Evolutionary conservation across 2,329 filamentous ascomycete genomes (phyloP), one percentile per base, ranked within the genome.

Genomic region (Colletotrichum sp.): DNA sequence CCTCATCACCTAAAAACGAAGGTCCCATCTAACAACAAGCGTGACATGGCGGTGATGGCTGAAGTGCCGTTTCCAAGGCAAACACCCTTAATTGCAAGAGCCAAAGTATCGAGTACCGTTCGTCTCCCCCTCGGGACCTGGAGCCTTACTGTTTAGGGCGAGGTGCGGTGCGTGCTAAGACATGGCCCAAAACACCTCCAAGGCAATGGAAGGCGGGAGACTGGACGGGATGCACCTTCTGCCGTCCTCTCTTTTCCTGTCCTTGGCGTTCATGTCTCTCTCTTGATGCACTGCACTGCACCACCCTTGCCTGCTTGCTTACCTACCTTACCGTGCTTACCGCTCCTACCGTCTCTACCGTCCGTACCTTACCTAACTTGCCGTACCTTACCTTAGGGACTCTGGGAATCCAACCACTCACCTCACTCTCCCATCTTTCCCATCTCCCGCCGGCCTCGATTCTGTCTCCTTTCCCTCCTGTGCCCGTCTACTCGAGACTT

Each of bases 151-250:
- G 62, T 22, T 75, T 73, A 36, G 32, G 70, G 70, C 32, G 32
- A 75, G 62, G 43, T 73, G 70, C 39, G 56, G 69, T 66, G 72
- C 15, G 62, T 66, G 68, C 69, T 67, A 62, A 67, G 68, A 75
- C 61, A 66, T 32, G 15, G 52, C 28, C 72, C 62, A 30, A 62
- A 68, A 68, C 66, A 60, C 34, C 52, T 55, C 66, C n/a, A 68
- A 58, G 48, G 43, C 32, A 58, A 28, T 68, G 22, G 66, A 68
- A 67, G 30, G 52, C 66, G 66, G 66, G 66, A 68, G 34, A 68
- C 66, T 43, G 52, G n/a, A 62, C 30, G 58, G 61, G 61, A 43
- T 34, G 34, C 61, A 25, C 16, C 61, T 61, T 30, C 58, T 30
- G 58, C 58, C 58, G 58, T 61, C 18, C 56, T 61, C 25, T 25